Base-by-base conservation (phyloP, 345 rosid species). In the Linum lewisii region DNA sequence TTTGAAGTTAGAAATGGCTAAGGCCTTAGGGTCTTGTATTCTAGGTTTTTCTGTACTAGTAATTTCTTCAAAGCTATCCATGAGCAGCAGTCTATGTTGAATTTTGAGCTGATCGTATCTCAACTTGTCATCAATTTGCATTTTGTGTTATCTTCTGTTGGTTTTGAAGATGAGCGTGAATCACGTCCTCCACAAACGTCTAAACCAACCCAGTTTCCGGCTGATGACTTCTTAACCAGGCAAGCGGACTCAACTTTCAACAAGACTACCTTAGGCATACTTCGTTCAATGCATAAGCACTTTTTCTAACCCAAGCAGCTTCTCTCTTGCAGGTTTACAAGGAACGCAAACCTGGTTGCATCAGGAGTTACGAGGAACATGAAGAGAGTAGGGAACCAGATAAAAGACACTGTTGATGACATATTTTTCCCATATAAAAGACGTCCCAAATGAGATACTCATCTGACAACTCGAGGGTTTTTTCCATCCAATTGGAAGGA, bases 331-430 rank as follows among this genome's bases (percentile, higher is more conserved):
- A 85, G 92, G 81, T 85, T 81, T 57, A 75, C 70, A 32, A 74
- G 86, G 70, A 85, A 73, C 9, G 83, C 88, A 21, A 67, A 71
- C 45, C 73, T 85, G 20, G 92, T 82, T 19, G 88, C 88, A 8
- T 63, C 92, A 0, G 88, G 86, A 16, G 88, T 81, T 10, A 80
- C 75, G 0, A 82, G 70, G 70, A 82, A 82, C 67, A 64, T 72
- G 69, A 74, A 72, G 26, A 79, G 69, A 74, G 75, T 82, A 1
- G 84, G 86, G 66, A 77, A 60, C 67, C 75, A 79, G 59, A 13
- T 82, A 22, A 82, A 82, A 73, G 77, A 81, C 61, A 82, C 76
- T 11, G 1, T 85, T 49, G 84, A 81, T 45, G 84, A 82, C 62
- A 65, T 82, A 44, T 51, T 85, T 34, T 72, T 69, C 49, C 80